phyloP scores from a whole-genome alignment of 2,329 filamentous ascomycete species.

The Ampelomyces quisqualis region DNA sequence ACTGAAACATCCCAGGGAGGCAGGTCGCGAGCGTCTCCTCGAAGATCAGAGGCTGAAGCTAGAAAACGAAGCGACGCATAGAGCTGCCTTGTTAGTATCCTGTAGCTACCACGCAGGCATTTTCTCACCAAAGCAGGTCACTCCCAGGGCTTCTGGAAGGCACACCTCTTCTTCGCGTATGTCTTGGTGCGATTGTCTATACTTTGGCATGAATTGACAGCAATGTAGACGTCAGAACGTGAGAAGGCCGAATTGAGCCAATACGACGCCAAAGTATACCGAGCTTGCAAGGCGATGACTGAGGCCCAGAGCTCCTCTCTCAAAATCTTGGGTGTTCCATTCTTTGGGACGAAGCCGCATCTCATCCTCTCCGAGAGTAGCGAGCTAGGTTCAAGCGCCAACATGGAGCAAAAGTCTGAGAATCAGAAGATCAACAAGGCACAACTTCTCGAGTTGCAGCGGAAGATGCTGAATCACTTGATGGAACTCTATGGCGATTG shows the following conservation, averaged over 20 bases:
- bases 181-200: background rate
- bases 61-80: conserved; percentile 56
- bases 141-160: conserved; percentile 30
- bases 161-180: conserved; percentile 26
- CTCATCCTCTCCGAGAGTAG: conserved; percentile 27
- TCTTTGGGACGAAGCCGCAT: conserved; percentile 33
- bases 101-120: background rate
- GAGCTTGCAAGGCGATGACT: conserved; percentile 60
- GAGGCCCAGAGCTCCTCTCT: conserved; percentile 58
- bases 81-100: conserved; percentile 58
- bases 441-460: conserved; percentile 34
- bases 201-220: conserved; percentile 1
- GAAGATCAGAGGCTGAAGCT: conserved; percentile 54
- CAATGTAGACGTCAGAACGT: conserved; percentile 48
- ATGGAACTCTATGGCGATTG: conserved; percentile 34
- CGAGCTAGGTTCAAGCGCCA: conserved; percentile 4
- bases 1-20: conserved; percentile 40
- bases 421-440: conserved; percentile 27
- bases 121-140: conserved; percentile 21
- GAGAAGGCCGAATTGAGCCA: conserved; percentile 56
- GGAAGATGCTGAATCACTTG: conserved; percentile 42
- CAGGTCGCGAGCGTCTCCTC: conserved; percentile 54
- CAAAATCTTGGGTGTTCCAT: conserved; percentile 51
- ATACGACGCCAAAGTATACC: conserved; percentile 65
- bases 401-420: conserved; percentile 2